A percentile compares a stretch with the other conserved stretches of the same genome.
Evolutionary conservation across 805 yeast genomes (phyloP).

Genomic region (Saccharomycodes ludwigii): DNA sequence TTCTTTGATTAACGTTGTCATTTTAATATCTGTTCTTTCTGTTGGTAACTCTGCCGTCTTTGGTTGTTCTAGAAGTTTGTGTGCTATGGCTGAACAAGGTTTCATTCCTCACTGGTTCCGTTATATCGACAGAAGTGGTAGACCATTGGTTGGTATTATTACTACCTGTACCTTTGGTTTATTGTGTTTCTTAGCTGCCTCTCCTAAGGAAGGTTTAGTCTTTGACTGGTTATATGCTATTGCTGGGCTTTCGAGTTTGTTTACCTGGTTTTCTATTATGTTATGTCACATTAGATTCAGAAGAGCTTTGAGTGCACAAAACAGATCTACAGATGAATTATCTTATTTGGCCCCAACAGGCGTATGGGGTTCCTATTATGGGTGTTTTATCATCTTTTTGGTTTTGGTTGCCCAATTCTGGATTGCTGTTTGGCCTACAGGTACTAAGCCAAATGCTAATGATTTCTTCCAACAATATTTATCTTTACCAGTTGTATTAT

Average conservation of each 20-base stretch:
- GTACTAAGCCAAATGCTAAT: conserved; percentile 36
- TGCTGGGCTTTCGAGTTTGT: conserved; percentile 49
- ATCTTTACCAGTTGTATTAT: conserved; percentile 49
- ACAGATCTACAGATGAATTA: conserved; percentile 56
- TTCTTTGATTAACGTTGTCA: conserved; percentile 54
- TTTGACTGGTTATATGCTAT: conserved; percentile 56
- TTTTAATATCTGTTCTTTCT: conserved; percentile 52
- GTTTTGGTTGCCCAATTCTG: conserved; percentile 72
- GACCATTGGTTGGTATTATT: conserved; percentile 49
- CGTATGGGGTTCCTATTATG: conserved; percentile 52
- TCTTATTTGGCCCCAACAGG: conserved; percentile 60
- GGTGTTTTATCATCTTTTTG: conserved; percentile 41
- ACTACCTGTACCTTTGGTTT: conserved; percentile 43
- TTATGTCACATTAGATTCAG: conserved; percentile 51
- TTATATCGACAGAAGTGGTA: conserved; percentile 53
- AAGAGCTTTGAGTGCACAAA: conserved; percentile 50
- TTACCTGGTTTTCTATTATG: conserved; percentile 53
- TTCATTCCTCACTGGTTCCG: conserved; percentile 42
- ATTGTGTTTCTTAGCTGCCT: conserved; percentile 45
- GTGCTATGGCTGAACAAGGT: conserved; percentile 52
- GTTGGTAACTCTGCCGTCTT: conserved; percentile 67
- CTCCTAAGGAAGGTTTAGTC: conserved; percentile 37
- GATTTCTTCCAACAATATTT: conserved; percentile 56
- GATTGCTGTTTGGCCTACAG: conserved; percentile 65
- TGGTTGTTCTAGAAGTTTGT: conserved; percentile 55